A percentile compares a stretch with the other conserved stretches of the same genome.
phyloP scores from a whole-genome alignment of 2,329 filamentous ascomycete species.

The Fusarium staphyleae region DNA sequence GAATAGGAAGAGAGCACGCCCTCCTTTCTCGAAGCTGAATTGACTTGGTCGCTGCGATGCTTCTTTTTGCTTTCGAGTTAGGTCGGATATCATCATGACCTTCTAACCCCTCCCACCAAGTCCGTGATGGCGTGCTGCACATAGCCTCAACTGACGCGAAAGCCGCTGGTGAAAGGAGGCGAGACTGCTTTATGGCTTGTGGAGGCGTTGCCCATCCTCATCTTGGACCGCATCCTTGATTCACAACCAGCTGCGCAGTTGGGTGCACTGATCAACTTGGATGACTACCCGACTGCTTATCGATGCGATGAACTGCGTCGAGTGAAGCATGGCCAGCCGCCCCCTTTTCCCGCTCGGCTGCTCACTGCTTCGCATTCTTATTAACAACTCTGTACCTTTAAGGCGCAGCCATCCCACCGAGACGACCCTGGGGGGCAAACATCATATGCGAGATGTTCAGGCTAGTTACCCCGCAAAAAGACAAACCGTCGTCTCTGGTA shows the following conservation, averaged over 20 bases:
- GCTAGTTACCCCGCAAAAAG: conserved; percentile 35
- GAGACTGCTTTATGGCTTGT: conserved; percentile 1
- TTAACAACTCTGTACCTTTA: conserved; percentile 17
- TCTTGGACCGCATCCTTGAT: neutral
- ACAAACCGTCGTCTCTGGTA: conserved; percentile 13
- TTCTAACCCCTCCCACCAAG: conserved; percentile 13
- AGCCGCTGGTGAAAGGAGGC: conserved; percentile 12
- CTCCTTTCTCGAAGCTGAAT: neutral
- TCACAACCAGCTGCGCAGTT: neutral
- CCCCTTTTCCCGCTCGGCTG: neutral
- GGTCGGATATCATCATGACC: conserved; percentile 23
- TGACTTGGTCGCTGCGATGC: too few relatives aligned
- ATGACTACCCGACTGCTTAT: neutral
- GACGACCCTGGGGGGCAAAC: conserved; percentile 14
- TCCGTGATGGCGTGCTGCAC: conserved; percentile 22
- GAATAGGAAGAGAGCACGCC: conserved; percentile 6
- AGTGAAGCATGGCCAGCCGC: neutral
- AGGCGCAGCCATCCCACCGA: conserved; percentile 12
- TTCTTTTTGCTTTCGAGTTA: conserved; percentile 15
- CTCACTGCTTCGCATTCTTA: conserved; percentile 3
- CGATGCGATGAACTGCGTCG: neutral
- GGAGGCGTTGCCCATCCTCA: neutral
- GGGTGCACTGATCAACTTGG: conserved; percentile 16
- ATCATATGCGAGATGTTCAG: conserved; percentile 9
- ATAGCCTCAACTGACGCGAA: conserved; percentile 25